These are phyloP conservation scores for Jatropha multifida DNA, from an alignment of 441 rosid species.

Conservation along the genomic window DNA sequence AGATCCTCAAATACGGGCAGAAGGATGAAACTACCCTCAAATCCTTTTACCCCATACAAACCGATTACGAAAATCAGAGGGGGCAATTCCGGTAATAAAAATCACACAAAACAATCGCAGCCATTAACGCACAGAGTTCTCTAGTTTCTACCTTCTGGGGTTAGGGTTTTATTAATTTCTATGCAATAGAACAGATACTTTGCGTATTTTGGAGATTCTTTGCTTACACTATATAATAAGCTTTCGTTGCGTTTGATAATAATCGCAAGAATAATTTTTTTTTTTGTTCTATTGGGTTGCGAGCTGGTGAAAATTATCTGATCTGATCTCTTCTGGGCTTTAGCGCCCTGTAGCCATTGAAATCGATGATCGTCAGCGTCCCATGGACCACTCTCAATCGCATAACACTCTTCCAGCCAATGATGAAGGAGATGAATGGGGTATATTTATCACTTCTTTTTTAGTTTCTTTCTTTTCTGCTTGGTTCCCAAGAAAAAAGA, in stretches of 20 bases:
- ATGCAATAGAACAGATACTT: neutral
- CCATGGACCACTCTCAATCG: constrained; percentile 64
- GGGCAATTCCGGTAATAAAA: constrained; percentile 10
- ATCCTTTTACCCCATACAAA: neutral
- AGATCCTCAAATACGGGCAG: neutral
- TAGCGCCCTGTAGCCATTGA: constrained; percentile 47
- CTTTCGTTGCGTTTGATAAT: neutral
- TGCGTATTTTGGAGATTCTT: constrained; percentile 13
- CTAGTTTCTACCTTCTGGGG: constrained; percentile 21
- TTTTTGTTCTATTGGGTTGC: constrained; percentile 14
- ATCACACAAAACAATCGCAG: neutral
- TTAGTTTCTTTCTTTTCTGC: constrained; percentile 1
- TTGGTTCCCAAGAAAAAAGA: constrained; percentile 16
- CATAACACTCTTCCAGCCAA: constrained; percentile 39
- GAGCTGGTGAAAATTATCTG: constrained; percentile 10
- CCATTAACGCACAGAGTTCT: neutral
- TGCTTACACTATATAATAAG: neutral
- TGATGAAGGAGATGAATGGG: constrained; percentile 83
- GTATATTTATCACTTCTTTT: constrained; percentile 33
- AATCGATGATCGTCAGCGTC: constrained; percentile 74
- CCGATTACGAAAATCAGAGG: neutral
- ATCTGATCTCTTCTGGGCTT: constrained; percentile 41
- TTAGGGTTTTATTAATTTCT: constrained; percentile 29
- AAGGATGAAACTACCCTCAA: constrained; percentile 21
- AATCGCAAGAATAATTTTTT: neutral